A percentile compares a stretch with the other conserved stretches of the same genome.
These are phyloP conservation scores for Entelexis paramagnoliae DNA, from an alignment of 1,139 yeast genomes.

Conservation along the genomic window DNA sequence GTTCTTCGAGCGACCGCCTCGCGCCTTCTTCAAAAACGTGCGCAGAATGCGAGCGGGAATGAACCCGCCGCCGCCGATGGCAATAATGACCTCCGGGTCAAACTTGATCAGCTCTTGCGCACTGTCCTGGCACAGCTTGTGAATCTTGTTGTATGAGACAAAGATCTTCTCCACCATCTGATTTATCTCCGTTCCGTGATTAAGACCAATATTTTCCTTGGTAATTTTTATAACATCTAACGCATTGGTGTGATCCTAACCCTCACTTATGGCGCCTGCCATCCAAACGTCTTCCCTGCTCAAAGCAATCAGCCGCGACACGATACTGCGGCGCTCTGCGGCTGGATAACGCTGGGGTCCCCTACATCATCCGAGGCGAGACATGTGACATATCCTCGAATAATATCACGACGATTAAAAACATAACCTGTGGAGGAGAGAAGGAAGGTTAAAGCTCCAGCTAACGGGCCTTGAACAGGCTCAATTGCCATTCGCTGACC, in stretches of 20 bases:
- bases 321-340: background rate
- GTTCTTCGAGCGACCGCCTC: conserved; percentile 67
- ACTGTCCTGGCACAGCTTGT: conserved; percentile 80
- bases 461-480: background rate
- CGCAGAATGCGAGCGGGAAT: conserved; percentile 93
- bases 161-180: conserved; percentile 46
- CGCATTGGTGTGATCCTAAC: background rate
- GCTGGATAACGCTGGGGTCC: background rate
- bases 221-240: background rate
- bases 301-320: background rate
- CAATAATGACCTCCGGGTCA: conserved; percentile 80
- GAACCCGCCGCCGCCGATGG: conserved; percentile 90
- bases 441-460: background rate
- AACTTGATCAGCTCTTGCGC: conserved; percentile 61
- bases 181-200: too few species aligned
- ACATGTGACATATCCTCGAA: background rate
- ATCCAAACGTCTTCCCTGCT: background rate
- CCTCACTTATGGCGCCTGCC: background rate
- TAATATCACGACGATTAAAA: background rate
- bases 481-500: background rate
- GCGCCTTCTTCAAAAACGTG: conserved; percentile 51
- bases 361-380: background rate
- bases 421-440: background rate
- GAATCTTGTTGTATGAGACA: conserved; percentile 85
- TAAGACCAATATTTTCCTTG: background rate